Base-by-base conservation (phyloP, 2,329 filamentous ascomycete species). In the Aureobasidium sp. region DNA sequence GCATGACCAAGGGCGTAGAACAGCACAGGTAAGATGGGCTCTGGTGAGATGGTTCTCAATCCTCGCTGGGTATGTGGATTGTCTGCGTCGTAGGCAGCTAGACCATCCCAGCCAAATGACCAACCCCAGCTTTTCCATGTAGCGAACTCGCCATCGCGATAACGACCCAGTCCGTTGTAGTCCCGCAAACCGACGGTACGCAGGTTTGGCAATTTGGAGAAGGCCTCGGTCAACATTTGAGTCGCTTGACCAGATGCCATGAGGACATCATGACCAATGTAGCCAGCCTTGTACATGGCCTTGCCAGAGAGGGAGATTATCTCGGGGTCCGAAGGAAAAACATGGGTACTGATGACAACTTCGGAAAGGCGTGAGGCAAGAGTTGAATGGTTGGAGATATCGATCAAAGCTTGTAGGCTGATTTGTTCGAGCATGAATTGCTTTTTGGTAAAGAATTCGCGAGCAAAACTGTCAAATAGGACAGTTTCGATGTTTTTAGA, bases 361-460 rank as follows among this genome's bases (percentile, higher is more conserved):
- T 76, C 73, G 9, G 68, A 81, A 75, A 71, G 81, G 65, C 68
- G 72, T 61, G 71, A 66, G 12, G 73, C 71, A 1, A 78, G 69
- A 36, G 70, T 72, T 27, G 66, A 67, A 64, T 78, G 72, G 47
- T 74, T 71, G 12, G 76, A 72, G 56, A 78, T 78, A 55, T 74
- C 74, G 37, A 76, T 61, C 15, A 87, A 75, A 0, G 80, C 76
- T 59, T 81, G 77, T 10, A 87, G 73, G 67, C 85, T 87, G 66
- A 77, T 72, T 37, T 82, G 75, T 1, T 80, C 81, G 60, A 87
- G 69, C 81, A 87, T 85, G 72, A 88, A 89, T 68, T 88, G 85
- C 67, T 82, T 83, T 70, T 84, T 84, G 56, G 75, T 77, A 72
- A 89, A 89, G 76, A 86, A 89, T 65, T 87, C 84, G 27, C 75